phyloP scores from a whole-genome alignment of 352 stramenopile species.

The Phytophthora kernoviae region DNA sequence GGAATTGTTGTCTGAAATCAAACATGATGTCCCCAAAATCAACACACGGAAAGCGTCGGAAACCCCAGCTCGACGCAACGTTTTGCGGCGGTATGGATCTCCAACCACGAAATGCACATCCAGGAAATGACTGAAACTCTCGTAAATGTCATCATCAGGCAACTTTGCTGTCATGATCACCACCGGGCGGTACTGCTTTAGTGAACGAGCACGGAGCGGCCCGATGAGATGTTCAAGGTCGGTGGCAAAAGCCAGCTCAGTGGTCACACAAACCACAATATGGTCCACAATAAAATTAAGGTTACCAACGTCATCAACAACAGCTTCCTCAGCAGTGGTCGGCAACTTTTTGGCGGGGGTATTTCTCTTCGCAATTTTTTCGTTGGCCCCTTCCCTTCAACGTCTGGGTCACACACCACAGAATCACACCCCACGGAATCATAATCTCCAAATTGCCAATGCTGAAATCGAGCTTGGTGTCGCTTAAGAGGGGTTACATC shows the following conservation, averaged over 20 bases:
- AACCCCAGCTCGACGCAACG: slow-evolving; percentile 67
- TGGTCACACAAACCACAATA: slow-evolving; percentile 78
- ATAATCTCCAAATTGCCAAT: slow-evolving; percentile 31
- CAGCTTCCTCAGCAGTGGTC: slow-evolving; percentile 42
- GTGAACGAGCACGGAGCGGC: slow-evolving; percentile 65
- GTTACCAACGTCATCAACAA: slow-evolving; percentile 56
- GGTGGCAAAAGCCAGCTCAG: slow-evolving; percentile 59
- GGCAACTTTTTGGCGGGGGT: slow-evolving; percentile 4
- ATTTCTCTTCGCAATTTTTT: slow-evolving; percentile 4
- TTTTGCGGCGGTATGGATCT: slow-evolving; percentile 61
- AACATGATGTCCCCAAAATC: slow-evolving; percentile 70
- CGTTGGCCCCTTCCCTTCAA: slow-evolving; percentile 17
- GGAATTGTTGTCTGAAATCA: slow-evolving; percentile 58
- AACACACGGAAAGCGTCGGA: slow-evolving; percentile 68
- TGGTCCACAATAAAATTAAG: slow-evolving; percentile 56
- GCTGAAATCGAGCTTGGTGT: slow-evolving; percentile 35
- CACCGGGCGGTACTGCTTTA: slow-evolving; percentile 75
- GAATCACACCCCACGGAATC: slow-evolving; percentile 4
- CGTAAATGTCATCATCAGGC: slow-evolving; percentile 63
- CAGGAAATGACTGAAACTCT: slow-evolving; percentile 69
- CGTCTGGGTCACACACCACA: slow-evolving; percentile 35
- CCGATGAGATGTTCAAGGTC: slow-evolving; percentile 83
- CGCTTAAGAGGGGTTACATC: slow-evolving; percentile 19
- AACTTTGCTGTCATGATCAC: slow-evolving; percentile 67
- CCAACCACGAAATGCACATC: slow-evolving; percentile 79